Evolutionary conservation across 495 filamentous ascomycete species (phyloP), one percentile per base, ranked within the genome.

Genomic region (Hypoxylon fragiforme): DNA sequence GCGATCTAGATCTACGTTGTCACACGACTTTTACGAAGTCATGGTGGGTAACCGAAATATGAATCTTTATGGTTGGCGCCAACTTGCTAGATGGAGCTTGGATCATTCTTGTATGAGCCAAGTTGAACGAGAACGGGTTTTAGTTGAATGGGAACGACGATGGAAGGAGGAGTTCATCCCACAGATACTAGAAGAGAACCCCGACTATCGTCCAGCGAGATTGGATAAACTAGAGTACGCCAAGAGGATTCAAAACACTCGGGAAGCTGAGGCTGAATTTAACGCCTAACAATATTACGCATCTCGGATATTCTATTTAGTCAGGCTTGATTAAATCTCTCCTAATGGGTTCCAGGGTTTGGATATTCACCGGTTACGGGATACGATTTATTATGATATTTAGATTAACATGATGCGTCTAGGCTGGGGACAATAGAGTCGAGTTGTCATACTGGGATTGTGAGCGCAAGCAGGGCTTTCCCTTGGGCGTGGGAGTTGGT

Each of bases 1-100:
- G n/a, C n/a, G 12, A 3, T n/a, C 13, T 22, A 82, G 79, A 32
- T 81, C 79, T 35, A 75, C 78, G 9, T 67, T 82, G 16, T 80
- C 77, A 2, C 80, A 82, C 49, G 80, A 82, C 42, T 80, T 82
- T 54, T 81, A 81, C 48, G 79, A 82, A 60, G 64, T 75, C 31
- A 73, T 81, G 73, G 73, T 75, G 15, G 79, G 79, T 36, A 76
- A 79, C 40, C 43, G 62, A 24, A 68, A 77, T 46, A 79, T 81
- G 76, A 77, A 71, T 22, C 63, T 82, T 1, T 67, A 70, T 34
- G 78, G 78, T 13, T 76, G 77, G 68, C 75, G 75, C 44, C 76
- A 80, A 67, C 73, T 82, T n/a, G 70, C 70, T 12, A 65, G 71
- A 61, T 81, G 78, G 78, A 81, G 78, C 50, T 68, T 82, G 26